Base-by-base conservation (phyloP, 495 filamentous ascomycete species). In the Platismatia glauca region DNA sequence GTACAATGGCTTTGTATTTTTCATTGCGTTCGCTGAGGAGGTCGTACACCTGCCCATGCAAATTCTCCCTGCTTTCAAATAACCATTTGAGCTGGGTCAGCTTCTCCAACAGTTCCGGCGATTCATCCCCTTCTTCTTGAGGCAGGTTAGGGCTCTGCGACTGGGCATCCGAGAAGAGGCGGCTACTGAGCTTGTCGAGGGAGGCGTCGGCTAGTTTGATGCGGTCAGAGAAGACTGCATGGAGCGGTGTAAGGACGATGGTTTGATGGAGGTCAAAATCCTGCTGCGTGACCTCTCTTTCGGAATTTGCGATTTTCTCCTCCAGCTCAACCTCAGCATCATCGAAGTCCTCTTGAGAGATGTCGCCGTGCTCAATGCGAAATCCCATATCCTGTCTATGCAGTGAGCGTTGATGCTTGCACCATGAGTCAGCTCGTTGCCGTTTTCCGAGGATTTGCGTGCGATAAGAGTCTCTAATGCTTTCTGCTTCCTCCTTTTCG, bases 11-110 rank as follows among this genome's bases (percentile, higher is more conserved):
- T 68, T 87, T 86, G 74, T 97, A 98, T 44, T 87, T 85, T 53
- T 90, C 84, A 68, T 96, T 94, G 43, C 91, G 88, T 66, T 89
- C 88, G 31, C 82, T 84, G 9, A 95, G 81, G 1, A 98, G 76
- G 43, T 94, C 88, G 70, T 89, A 93, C n/a, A 89, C 75, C 66
- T 90, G 87, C 7, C 86, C 83, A 71, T 97, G 87, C 7, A 97
- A 82, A 59, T 84, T 80, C 72, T 98, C 95, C 8, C 92, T 86
- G 8, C 88, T 88, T 69, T 98, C 94, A 68, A 96, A 97, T 34
- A 97, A 86, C 50, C 94, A 98, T 70, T 98, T 98, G 13, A 97
- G 78, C 33, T 95, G 84, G 0, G 94, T 97, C 6, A 98, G 80
- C 65, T 94, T 94, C 74, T 98, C 94, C 3, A 97, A 78, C 0